Evolutionary conservation across 2,329 filamentous ascomycete species (phyloP).

Genomic region (Macroventuria anomochaeta): DNA sequence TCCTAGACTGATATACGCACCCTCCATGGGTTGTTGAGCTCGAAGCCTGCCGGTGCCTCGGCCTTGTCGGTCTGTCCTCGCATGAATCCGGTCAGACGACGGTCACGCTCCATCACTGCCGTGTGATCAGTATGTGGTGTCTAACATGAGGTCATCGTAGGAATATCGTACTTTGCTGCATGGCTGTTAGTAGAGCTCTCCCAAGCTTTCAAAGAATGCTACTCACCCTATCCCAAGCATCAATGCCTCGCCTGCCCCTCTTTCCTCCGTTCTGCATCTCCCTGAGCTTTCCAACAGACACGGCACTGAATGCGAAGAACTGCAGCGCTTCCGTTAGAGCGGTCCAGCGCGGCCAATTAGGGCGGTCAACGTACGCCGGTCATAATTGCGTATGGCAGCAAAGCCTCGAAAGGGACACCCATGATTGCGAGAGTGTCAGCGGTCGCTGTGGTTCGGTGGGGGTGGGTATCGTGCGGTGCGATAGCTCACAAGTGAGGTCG

Average conservation of each 20-base stretch:
- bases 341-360: constrained; percentile 14
- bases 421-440: constrained; percentile 53
- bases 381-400: constrained; percentile 70
- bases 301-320: constrained; percentile 68
- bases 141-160: constrained; percentile 40
- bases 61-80: constrained; percentile 68
- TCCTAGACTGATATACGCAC: constrained; percentile 51
- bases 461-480: constrained; percentile 18
- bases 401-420: constrained; percentile 71
- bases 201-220: constrained; percentile 10
- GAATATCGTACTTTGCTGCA: constrained; percentile 61
- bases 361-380: constrained; percentile 58
- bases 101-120: constrained; percentile 71
- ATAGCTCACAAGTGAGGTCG: constrained; percentile 15
- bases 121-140: constrained; percentile 39
- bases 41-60: constrained; percentile 66
- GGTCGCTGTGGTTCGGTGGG: constrained; percentile 30
- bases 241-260: constrained; percentile 64
- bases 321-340: constrained; percentile 43
- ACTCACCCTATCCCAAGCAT: constrained; percentile 70
- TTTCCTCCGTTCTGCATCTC: constrained; percentile 69
- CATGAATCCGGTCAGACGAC: constrained; percentile 65
- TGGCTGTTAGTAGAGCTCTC: constrained; percentile 49
- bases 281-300: constrained; percentile 63
- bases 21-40: constrained; percentile 72